These are phyloP conservation scores for Tephrocybe rancida DNA, from an alignment of 768 basidiomycete genomes.

Conservation along the genomic window DNA sequence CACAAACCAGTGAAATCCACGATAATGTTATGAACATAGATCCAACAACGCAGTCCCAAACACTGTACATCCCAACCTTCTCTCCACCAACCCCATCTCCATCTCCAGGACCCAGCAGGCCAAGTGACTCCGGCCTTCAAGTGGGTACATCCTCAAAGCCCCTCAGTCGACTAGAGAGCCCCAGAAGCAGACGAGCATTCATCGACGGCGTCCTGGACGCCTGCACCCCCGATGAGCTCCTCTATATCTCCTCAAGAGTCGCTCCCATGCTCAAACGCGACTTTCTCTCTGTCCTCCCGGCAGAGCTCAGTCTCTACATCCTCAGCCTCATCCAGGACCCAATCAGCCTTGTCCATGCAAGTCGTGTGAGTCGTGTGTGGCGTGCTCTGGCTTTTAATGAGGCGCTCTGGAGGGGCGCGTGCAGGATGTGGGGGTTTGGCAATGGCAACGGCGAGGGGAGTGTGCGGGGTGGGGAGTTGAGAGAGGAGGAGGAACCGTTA, in stretches of 20 bases:
- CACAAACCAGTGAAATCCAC: too few relatives aligned
- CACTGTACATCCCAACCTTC: too few relatives aligned
- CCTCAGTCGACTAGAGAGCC: too few relatives aligned
- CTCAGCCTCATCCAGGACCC: constrained; percentile 80
- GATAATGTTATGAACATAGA: too few relatives aligned
- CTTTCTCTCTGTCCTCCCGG: constrained; percentile 41
- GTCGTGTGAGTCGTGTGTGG: constrained; percentile 77
- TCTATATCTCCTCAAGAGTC: constrained; percentile 67
- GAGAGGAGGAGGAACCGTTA: constrained; percentile 35
- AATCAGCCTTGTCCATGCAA: constrained; percentile 65
- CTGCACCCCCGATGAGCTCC: constrained; percentile 44
- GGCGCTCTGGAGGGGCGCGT: constrained; percentile 80
- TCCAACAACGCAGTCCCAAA: too few relatives aligned
- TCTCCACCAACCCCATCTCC: too few relatives aligned
- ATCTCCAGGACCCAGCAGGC: too few relatives aligned
- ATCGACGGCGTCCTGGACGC: constrained; percentile 11
- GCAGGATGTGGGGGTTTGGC: constrained; percentile 53
- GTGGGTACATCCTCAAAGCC: too few relatives aligned
- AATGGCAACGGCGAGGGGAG: neutral
- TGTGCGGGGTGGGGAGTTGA: constrained; percentile 9
- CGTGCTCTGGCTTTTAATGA: constrained; percentile 70
- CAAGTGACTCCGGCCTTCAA: too few relatives aligned
- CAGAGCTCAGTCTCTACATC: constrained; percentile 77
- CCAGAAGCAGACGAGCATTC: too few relatives aligned
- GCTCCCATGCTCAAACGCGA: constrained; percentile 55